Evolutionary conservation across 1,284 basidiomycete species (phyloP), one percentile per base, ranked within the genome.

Genomic region (Thecaphora frezii): DNA sequence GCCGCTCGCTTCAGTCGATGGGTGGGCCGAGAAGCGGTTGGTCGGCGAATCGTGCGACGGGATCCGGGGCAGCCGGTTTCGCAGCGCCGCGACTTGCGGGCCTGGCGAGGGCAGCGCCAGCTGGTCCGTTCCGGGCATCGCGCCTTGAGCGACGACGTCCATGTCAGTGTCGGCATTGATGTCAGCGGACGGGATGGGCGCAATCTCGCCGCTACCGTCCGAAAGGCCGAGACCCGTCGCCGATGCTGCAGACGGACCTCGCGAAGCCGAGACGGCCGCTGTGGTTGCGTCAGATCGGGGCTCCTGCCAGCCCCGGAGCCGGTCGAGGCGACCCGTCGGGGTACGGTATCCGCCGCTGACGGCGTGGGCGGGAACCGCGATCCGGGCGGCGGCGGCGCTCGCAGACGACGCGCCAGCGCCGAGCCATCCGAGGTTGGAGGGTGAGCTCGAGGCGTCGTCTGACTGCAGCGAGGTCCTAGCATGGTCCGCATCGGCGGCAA

Each of bases 41-140:
- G 64, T 66, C 26, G 64, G 64, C 9, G 64, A 62, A 33, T 58
- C 56, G 44, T 59, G 51, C 25, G 53, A 52, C 10, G 58, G 64
- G 22, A 66, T 46, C 22, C 52, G 62, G 13, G 53, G 53, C 2
- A 66, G 51, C 13, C 33, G 49, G 41, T 21, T 49, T 52, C 25
- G 58, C 58, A 23, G 58, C 52, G 47, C 58, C 55, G 39, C 54
- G 45, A 19, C 54, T 51, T 8, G 54, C 56, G 18, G 42, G 54
- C 38, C 22, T 51, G 37, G n/a, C n/a, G 28, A 5, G 25, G 19
- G 37, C 33, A 2, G 12, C 42, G 39, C 44, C 41, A n/a, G n/a
- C n/a, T n/a, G n/a, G n/a, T n/a, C n/a, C n/a, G n/a, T n/a, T n/a
- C n/a, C n/a, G n/a, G n/a, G n/a, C n/a, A n/a, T n/a, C n/a, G n/a